Evolutionary conservation across 2,329 filamentous ascomycete species (phyloP), one percentile per base, ranked within the genome.

Genomic region (Colletotrichum sublineola): DNA sequence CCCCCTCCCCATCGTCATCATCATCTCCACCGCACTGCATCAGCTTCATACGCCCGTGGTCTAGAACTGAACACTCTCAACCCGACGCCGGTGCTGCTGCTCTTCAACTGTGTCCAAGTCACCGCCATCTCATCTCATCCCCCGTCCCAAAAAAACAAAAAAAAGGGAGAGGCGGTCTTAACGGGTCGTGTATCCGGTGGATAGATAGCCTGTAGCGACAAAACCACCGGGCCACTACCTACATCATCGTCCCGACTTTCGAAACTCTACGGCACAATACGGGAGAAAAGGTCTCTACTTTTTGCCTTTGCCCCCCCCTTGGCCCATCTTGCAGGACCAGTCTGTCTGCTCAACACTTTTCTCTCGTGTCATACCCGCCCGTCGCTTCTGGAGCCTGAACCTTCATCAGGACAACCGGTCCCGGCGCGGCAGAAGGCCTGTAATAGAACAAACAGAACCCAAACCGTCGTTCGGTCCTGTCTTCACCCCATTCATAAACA

Each of bases 221-320:
- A 46, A 55, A 55, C 57, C 42, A 31, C 52, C 40, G n/a, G 61
- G 44, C 44, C 31, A 40, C 46, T 40, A 68, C 60, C 46, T 40
- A 68, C 60, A 52, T 67, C 64, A 63, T 68, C 68, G 44, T 71
- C 68, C 36, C 64, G 68, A 58, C 50, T 71, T 58, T 68, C 44
- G 68, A 68, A 71, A 71, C 64, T 58, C 64, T 63, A 44, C 42
- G 36, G 62, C 68, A 63, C 68, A 14, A 20, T 7, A n/a, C 18
- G 18, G 40, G 12, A 2, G 40, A 20, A 5, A 36, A 42, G 55
- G 63, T 52, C 57, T 33, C 46, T 71, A 46, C 48, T 61, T 11
- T 60, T 46, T 33, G 18, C 60, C 38, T 58, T 36, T 50, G 20
- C 7, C 12, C 15, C 12, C 40, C 15, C 2, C 24, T 7, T 24